These are phyloP conservation scores for Termitomyces sp. DNA, from an alignment of 768 basidiomycete species.

Conservation along the genomic window DNA sequence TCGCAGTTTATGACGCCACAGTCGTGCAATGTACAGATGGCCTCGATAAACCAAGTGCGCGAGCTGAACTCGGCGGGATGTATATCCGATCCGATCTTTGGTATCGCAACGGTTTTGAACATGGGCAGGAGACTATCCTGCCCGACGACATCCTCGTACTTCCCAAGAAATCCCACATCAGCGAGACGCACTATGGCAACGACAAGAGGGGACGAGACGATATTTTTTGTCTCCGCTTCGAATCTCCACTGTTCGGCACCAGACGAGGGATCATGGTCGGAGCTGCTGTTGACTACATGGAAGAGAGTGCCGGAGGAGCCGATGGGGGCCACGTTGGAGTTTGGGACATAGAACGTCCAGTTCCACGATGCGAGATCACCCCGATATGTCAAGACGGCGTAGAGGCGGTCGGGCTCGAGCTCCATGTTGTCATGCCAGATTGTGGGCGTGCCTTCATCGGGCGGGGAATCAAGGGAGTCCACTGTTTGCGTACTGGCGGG, in stretches of 20 bases:
- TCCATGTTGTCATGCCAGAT: constrained; percentile 12
- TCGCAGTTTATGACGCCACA: constrained; percentile 43
- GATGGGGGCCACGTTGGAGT: constrained; percentile 33
- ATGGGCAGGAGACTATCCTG: constrained; percentile 36
- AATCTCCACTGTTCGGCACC: constrained; percentile 31
- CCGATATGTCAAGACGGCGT: constrained; percentile 40
- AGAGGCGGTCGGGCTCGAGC: constrained; percentile 35
- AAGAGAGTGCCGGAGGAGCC: constrained; percentile 40
- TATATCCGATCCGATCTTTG: constrained; percentile 20
- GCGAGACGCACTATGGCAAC: constrained; percentile 41
- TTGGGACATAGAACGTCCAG: constrained; percentile 44
- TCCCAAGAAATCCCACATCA: constrained; percentile 36
- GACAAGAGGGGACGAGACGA: constrained; percentile 34
- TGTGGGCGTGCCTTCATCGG: not conserved
- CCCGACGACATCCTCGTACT: constrained; percentile 38
- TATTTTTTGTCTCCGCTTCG: constrained; percentile 30
- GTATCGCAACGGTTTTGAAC: constrained; percentile 40
- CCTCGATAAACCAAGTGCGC: constrained; percentile 44
- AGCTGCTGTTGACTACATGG: constrained; percentile 33
- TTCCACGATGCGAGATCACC: constrained; percentile 46
- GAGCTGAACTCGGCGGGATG: constrained; percentile 36
- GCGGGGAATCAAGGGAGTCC: not conserved
- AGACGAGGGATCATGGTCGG: constrained; percentile 12
- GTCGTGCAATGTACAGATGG: constrained; percentile 41
- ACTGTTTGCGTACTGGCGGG: constrained; percentile 1